A percentile compares a stretch with the other conserved stretches of the same genome.
Conservation (phyloP, 768 basidiomycete species). For the Pluteus cervinus region DNA sequence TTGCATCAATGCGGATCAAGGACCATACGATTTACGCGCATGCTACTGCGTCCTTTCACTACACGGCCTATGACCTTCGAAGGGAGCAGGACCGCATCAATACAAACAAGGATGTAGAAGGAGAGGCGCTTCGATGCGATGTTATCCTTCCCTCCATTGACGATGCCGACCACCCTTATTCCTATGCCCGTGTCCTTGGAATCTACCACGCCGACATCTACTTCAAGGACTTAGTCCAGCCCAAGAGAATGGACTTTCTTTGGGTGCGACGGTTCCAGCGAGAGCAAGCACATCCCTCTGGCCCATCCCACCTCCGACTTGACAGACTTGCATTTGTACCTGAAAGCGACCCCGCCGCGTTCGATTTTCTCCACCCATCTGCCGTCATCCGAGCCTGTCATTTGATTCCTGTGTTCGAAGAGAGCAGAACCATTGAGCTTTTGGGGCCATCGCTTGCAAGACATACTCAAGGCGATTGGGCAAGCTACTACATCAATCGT, state of each 20-base stretch:
- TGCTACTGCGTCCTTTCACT: slow-evolving; percentile 27
- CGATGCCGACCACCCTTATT: slow-evolving; percentile 16
- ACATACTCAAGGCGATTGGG: background rate
- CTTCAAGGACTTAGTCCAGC: slow-evolving; percentile 9
- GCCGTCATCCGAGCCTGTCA: slow-evolving; percentile 30
- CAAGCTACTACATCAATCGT: slow-evolving; percentile 19
- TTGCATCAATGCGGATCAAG: slow-evolving; percentile 6
- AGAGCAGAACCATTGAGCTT: slow-evolving; percentile 9
- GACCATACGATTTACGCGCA: slow-evolving; percentile 18
- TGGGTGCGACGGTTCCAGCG: slow-evolving; percentile 22
- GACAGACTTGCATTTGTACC: slow-evolving; percentile 26
- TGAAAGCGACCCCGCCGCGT: slow-evolving; percentile 18
- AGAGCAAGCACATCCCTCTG: slow-evolving; percentile 3
- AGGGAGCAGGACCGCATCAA: slow-evolving; percentile 30
- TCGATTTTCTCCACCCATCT: slow-evolving; percentile 39
- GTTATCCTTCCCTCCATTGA: slow-evolving; percentile 20
- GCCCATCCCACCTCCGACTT: slow-evolving; percentile 17
- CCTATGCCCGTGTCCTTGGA: slow-evolving; percentile 22
- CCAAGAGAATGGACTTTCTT: slow-evolving; percentile 19
- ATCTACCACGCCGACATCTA: slow-evolving; percentile 20
- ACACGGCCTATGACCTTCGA: slow-evolving; percentile 35
- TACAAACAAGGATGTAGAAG: slow-evolving; percentile 21
- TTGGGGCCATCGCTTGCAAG: slow-evolving; percentile 12
- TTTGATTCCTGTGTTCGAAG: slow-evolving; percentile 31
- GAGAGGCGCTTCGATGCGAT: slow-evolving; percentile 22